These are phyloP conservation scores for Anisodus acutangulus DNA, from an alignment of 257 asterid genomes.

Conservation along the genomic window DNA sequence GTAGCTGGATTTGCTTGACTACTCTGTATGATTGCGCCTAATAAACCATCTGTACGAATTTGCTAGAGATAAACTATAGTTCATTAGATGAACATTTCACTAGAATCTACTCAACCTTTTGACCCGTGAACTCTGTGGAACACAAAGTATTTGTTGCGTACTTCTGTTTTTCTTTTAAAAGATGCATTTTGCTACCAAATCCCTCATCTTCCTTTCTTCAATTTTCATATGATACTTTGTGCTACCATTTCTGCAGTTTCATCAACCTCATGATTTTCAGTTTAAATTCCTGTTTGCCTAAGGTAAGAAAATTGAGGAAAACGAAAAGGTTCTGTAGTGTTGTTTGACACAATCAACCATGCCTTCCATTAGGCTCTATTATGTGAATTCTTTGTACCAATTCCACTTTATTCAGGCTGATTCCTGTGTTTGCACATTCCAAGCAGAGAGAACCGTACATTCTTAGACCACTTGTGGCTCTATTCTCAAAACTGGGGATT, in stretches of 20 bases:
- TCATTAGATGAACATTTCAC: background rate
- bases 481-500: background rate
- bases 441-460: background rate
- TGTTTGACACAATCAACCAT: background rate
- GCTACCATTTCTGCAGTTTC: background rate
- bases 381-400: too few species aligned
- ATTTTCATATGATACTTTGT: background rate
- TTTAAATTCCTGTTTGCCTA: background rate
- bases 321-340: background rate
- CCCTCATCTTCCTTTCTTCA: background rate
- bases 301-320: background rate
- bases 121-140: background rate
- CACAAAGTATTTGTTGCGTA: conserved; percentile 1
- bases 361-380: background rate
- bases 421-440: background rate
- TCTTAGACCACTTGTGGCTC: background rate
- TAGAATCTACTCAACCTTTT: background rate
- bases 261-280: background rate
- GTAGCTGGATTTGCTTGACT: background rate
- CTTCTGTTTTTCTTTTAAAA: background rate
- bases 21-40: background rate
- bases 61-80: background rate
- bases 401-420: too few species aligned
- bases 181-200: background rate
- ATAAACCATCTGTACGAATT: background rate